Evolutionary conservation across 768 basidiomycete genomes (phyloP), one percentile per base, ranked within the genome.

Genomic region (Exsudoporus frostii): DNA sequence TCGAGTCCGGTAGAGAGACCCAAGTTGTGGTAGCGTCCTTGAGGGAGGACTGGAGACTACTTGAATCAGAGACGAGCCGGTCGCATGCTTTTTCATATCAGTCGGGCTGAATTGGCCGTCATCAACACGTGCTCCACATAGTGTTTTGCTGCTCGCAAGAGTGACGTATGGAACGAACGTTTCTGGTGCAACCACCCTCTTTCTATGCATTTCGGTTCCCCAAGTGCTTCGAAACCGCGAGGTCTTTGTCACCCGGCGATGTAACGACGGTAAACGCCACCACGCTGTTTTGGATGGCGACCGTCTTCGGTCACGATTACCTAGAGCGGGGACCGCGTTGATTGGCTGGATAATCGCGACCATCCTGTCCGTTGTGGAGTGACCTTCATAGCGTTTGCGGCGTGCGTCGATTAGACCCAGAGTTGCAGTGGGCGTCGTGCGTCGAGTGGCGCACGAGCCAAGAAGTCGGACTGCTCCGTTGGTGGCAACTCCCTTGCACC

Each of bases 361-460:
- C 38, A 45, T 45, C 40, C 24, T 11, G n/a, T 30, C 29, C 11
- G 25, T 25, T 19, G 9, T 53, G 27, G 41, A 53, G 24, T 11
- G n/a, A 17, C 5, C 33, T 45, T 45, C 37, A 19, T 11, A 42
- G 29, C 29, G 29, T 30, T 30, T 30, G 41, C 50, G 40, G 52
- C 50, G 50, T 41, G 40, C 17, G 39, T 46, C 32, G 34, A 42
- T 48, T 43, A 33, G 41, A 39, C 45, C 17, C 45, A 22, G 58
- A 51, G 50, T 57, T 32, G 59, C 59, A 44, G 7, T 29, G 42
- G 25, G 9, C 8, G 34, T 30, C n/a, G 45, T 20, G 7, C 7
- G 30, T 33, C 40, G 41, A 4, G 59, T 59, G 53, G 60, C 56
- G 56, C 27, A 15, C 34, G 48, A 48, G 41, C 25, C 29, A 46